Evolutionary conservation across 371 early-diverging fungal species (phyloP).

Genomic region (Mortierella polycephala): DNA sequence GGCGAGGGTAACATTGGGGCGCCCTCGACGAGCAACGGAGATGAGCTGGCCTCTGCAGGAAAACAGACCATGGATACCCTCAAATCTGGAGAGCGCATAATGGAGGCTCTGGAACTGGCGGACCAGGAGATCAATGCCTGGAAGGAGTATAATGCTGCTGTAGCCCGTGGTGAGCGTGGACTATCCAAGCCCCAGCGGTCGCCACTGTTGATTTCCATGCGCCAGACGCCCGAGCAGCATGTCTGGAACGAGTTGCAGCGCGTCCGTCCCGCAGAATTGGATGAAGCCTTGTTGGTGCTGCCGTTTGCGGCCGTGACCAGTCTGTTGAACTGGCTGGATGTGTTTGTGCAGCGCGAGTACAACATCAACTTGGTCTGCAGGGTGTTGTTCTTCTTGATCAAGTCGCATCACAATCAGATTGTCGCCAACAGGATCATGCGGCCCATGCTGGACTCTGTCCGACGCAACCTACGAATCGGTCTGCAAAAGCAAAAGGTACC

Average conservation of each 20-base stretch:
- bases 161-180: conserved; percentile 63
- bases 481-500: conserved; percentile 76
- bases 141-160: conserved; percentile 68
- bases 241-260: conserved; percentile 81
- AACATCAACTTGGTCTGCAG: conserved; percentile 82
- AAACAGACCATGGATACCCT: conserved; percentile 90
- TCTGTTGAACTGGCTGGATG: conserved; percentile 78
- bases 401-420: conserved; percentile 86
- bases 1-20: conserved; percentile 55
- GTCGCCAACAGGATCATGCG: conserved; percentile 81
- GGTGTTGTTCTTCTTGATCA: conserved; percentile 82
- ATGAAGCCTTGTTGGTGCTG: conserved; percentile 88
- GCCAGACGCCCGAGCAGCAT: conserved; percentile 82
- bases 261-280: conserved; percentile 85
- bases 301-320: conserved; percentile 83
- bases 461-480: conserved; percentile 67
- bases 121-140: conserved; percentile 82
- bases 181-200: conserved; percentile 71
- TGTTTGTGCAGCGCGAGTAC: conserved; percentile 68
- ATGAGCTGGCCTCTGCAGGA: conserved; percentile 81
- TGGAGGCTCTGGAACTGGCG: conserved; percentile 91
- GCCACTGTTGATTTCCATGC: conserved; percentile 77
- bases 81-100: conserved; percentile 91
- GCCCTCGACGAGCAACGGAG: conserved; percentile 51
- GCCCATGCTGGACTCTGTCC: conserved; percentile 80